Percentiles rank a stretch among this genome's conserved stretches.
These are phyloP conservation scores for Calocybe indica DNA, from an alignment of 768 basidiomycete species.

Conservation along the genomic window DNA sequence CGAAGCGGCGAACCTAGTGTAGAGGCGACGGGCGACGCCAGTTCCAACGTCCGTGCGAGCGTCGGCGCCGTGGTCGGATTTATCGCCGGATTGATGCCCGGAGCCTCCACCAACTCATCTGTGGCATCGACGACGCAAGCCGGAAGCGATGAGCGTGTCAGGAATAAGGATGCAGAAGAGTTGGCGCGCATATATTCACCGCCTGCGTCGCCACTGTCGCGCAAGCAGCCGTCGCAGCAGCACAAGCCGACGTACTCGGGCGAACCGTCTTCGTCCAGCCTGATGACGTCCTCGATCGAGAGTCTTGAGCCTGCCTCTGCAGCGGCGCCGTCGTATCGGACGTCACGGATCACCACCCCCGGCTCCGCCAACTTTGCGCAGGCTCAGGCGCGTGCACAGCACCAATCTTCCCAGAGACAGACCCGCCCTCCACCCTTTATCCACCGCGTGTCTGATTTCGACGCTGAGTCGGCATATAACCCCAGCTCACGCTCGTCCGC, in stretches of 20 bases:
- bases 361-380: constrained; percentile 2
- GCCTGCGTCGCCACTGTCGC: constrained; percentile 24
- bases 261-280: constrained; percentile 20
- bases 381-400: constrained; percentile 7
- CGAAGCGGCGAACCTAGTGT: constrained; percentile 37
- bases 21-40: constrained; percentile 22
- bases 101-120: constrained; percentile 16
- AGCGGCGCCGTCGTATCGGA: constrained; percentile 9
- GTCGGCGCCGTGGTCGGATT: constrained; percentile 66
- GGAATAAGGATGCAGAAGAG: too few relatives aligned
- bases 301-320: constrained; percentile 23
- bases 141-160: too few relatives aligned
- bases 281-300: constrained; percentile 27
- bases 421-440: neutral
- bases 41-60: constrained; percentile 38
- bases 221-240: constrained; percentile 9
- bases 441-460: constrained; percentile 6
- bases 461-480: constrained; percentile 6
- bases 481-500: constrained; percentile 6
- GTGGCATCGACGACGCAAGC: constrained; percentile 2
- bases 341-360: constrained; percentile 10
- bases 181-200: constrained; percentile 18
- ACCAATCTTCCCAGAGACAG: constrained; percentile 3
- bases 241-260: constrained; percentile 12
- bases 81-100: constrained; percentile 55